Base-by-base conservation (phyloP, 2,329 filamentous ascomycete genomes). In the Colletotrichum liaoningense region DNA sequence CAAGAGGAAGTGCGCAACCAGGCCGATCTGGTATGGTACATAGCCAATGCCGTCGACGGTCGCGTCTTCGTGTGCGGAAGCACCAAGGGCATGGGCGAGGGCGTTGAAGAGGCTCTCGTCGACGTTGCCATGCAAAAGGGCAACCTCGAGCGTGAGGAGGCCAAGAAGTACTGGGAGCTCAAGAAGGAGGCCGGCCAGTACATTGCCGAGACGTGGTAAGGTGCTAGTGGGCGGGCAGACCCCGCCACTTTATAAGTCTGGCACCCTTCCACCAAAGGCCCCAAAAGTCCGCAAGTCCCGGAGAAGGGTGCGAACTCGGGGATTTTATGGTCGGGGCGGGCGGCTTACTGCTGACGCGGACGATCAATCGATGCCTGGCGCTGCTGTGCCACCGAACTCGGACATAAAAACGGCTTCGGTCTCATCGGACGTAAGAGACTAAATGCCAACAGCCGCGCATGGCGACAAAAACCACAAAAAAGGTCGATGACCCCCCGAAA, bases 21-120 rank as follows among this genome's bases (percentile, higher is more conserved):
- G 82, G 94, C 95, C 1, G 97, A 98, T 80, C 89, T 98, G n/a
- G 96, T 98, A 19, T 99, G 97, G 97, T 97, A 95, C 82, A 95
- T 98, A 76, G 94, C 97, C 87, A 98, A 98, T 82, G 92, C 95
- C 2, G 88, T 98, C n/a, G 97, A 99, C 79, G 97, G 97, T 1
- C 92, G 97, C 65, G 92, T 98, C 65, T 99, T 99, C 81, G 97
- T 99, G 72, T 99, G 97, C 82, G 97, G 97, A 63, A 97, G 94
- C 83, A 95, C 92, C 79, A 95, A 94, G 85, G 97, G 97, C 69
- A 99, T 99, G 97, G 97, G 97, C 73, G 97, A 98, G 83, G 97
- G 97, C 57, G 97, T 99, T 3, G 94, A 98, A 81, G 88, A 92
- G 59, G 94, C 96, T 0, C 87, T 99, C 16, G 87, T 98, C 30